Evolutionary conservation across 2,329 filamentous ascomycete genomes (phyloP).

Genomic region (Onygenales sp.): DNA sequence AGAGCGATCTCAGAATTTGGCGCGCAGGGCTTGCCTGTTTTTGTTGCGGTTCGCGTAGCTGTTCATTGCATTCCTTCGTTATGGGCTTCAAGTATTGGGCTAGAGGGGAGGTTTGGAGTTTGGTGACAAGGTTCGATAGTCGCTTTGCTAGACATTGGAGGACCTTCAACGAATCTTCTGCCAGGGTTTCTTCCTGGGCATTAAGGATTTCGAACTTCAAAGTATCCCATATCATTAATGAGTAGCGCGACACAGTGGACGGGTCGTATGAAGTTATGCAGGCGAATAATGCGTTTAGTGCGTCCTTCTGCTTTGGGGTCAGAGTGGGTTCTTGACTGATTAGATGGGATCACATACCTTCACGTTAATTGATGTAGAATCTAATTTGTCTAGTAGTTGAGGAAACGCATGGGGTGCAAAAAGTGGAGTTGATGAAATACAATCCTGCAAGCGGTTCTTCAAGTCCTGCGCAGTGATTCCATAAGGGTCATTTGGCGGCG

Average conservation of each 20-base stretch:
- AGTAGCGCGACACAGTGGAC: slow-evolving; percentile 51
- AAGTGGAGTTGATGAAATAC: slow-evolving; percentile 51
- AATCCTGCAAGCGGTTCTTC: slow-evolving; percentile 54
- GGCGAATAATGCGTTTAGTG: slow-evolving; percentile 52
- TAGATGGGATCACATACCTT: slow-evolving; percentile 39
- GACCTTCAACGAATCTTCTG: slow-evolving; percentile 47
- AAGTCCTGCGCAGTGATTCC: slow-evolving; percentile 60
- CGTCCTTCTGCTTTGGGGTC: slow-evolving; percentile 44
- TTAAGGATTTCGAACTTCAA: slow-evolving; percentile 62
- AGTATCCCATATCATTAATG: slow-evolving; percentile 57
- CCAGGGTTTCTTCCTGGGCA: slow-evolving; percentile 56
- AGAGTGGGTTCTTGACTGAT: slow-evolving; percentile 9
- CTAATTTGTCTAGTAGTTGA: slow-evolving; percentile 58
- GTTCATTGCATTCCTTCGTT: slow-evolving; percentile 58
- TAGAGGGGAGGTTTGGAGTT: slow-evolving; percentile 33
- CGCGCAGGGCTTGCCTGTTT: slow-evolving; percentile 59
- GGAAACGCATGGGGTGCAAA: slow-evolving; percentile 61
- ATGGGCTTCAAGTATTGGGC: slow-evolving; percentile 51
- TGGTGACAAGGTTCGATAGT: slow-evolving; percentile 37
- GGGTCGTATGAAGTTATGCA: slow-evolving; percentile 52
- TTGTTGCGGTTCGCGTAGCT: slow-evolving; percentile 58
- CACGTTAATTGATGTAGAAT: slow-evolving; percentile 59
- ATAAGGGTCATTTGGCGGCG: slow-evolving; percentile 60
- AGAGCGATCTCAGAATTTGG: slow-evolving; percentile 49
- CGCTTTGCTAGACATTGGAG: slow-evolving; percentile 47